Percentiles rank a stretch among this genome's conserved stretches.
Conservation (phyloP, 176 grass and related monocot genomes). For the Olyra latifolia region DNA sequence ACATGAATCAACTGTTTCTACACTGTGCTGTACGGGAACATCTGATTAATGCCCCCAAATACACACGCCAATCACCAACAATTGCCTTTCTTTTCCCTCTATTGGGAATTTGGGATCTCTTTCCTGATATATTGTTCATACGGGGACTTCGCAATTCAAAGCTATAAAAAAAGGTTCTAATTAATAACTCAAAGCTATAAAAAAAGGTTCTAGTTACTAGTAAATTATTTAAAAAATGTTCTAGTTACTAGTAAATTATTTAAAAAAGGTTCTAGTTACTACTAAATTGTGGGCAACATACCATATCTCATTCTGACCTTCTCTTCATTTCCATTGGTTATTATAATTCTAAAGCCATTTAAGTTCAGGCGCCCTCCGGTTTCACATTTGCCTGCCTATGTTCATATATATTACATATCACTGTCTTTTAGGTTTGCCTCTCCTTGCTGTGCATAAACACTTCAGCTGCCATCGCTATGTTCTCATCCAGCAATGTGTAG, state of each 20-base stretch:
- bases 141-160: not conserved
- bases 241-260: no score
- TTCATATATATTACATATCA: not conserved
- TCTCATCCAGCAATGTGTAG: constrained; percentile 35
- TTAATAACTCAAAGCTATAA: no score
- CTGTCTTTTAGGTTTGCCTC: constrained; percentile 13
- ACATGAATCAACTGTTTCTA: not conserved
- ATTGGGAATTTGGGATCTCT: no score
- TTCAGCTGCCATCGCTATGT: constrained; percentile 24
- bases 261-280: not conserved
- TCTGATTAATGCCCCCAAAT: not conserved
- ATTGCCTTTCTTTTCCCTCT: not conserved
- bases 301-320: not conserved
- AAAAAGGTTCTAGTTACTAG: no score
- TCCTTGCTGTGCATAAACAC: not conserved
- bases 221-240: no score
- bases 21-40: not conserved
- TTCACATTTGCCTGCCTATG: not conserved
- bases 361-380: not conserved
- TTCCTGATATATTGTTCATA: no score
- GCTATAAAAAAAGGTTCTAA: not conserved
- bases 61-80: not conserved
- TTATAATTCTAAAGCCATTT: not conserved
- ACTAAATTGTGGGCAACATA: no score
- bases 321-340: not conserved